Evolutionary conservation across 306 rosid species (phyloP), one percentile per base, ranked within the genome.

Genomic region (Vigna trinervia): DNA sequence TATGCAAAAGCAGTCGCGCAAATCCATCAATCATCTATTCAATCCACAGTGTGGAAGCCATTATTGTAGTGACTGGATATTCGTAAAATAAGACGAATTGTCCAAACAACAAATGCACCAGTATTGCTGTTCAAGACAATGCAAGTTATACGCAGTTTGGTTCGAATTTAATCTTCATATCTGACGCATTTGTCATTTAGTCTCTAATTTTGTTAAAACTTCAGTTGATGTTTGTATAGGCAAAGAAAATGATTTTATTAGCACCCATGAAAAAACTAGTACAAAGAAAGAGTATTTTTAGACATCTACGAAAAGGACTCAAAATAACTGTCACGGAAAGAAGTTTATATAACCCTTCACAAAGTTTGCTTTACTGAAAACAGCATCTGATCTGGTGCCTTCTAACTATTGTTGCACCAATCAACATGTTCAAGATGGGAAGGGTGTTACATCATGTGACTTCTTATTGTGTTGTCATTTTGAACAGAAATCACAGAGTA

Each of bases 401-500:
- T 76, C 30, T 19, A 32, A 63, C 85, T 71, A 77, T 70, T 70
- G 81, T 22, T 59, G 69, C 50, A 59, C 73, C 80, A 57, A 80
- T 61, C 47, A 75, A 81, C 59, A 75, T n/a, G 67, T 39, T 68
- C 63, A 26, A 51, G 60, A 61, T 70, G 60, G 60, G 39, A 77
- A 76, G 26, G 5, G 59, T 71, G 69, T 59, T 80, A 76, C 82
- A 71, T 80, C 87, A 80, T 65, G 77, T 84, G 82, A 77, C 83
- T 68, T 2, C 41, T 64, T 71, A 71, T 66, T 22, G 74, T 77
- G 43, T 61, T 66, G 85, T 77, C 87, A 77, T 69, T n/a, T 51
- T 80, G 77, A 77, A 82, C 32, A 43, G 34, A 76, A 52, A 61
- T 41, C 52, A 61, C 72, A 76, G 30, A 32, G 23, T 41, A 15